A percentile compares a stretch with the other conserved stretches of the same genome.
Evolutionary conservation across 2,329 filamentous ascomycete species (phyloP).

Genomic region (Phialophora expanda): DNA sequence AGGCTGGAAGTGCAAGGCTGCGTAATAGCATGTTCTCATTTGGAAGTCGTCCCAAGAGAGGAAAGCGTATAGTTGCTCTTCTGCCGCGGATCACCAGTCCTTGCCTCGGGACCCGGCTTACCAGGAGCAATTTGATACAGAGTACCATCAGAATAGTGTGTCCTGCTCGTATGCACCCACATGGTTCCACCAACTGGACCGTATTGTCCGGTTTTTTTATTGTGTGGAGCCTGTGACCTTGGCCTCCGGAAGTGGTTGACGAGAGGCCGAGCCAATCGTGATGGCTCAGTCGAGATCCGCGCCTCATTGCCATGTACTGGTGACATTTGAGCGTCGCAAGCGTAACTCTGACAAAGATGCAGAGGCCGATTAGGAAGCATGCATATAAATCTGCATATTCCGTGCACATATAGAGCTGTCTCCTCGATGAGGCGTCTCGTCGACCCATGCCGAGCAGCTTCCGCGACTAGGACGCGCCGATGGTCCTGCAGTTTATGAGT

Average conservation of each 20-base stretch:
- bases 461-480: background rate
- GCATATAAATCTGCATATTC: background rate
- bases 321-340: background rate
- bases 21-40: background rate
- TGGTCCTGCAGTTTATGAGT: background rate
- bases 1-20: slow-evolving; percentile 1
- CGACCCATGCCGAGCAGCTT: background rate
- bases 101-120: background rate
- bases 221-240: background rate
- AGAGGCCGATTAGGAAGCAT: background rate
- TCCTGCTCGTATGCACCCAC: background rate
- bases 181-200: background rate
- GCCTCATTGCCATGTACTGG: background rate
- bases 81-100: slow-evolving; percentile 1
- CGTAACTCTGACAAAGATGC: background rate
- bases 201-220: background rate
- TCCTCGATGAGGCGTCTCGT: background rate
- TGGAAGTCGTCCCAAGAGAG: background rate
- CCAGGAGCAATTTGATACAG: background rate
- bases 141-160: background rate
- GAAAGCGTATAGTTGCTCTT: slow-evolving; percentile 1
- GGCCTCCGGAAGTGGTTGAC: background rate
- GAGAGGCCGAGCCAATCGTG: background rate
- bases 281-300: background rate
- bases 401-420: background rate